A percentile compares a stretch with the other conserved stretches of the same genome.
Evolutionary conservation across 805 yeast genomes (phyloP).

Genomic region (Ogataea kodamae): DNA sequence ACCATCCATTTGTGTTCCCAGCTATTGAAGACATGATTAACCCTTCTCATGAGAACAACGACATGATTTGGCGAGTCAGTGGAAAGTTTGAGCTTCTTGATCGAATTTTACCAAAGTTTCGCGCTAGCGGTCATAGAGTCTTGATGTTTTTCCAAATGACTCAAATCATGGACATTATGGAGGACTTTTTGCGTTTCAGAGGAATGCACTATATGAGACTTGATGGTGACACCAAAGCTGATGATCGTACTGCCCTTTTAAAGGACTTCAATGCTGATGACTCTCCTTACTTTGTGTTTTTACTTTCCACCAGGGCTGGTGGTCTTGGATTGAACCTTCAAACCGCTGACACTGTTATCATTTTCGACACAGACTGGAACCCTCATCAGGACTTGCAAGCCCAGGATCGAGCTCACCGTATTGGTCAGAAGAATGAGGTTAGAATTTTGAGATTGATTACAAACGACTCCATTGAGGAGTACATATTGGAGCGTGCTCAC

Average conservation of each 20-base stretch:
- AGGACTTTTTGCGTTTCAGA: slow-evolving; percentile 67
- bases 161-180: slow-evolving; percentile 87
- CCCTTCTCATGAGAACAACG: slow-evolving; percentile 59
- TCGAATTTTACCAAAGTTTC: slow-evolving; percentile 70
- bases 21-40: slow-evolving; percentile 72
- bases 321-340: slow-evolving; percentile 83
- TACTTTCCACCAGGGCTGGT: slow-evolving; percentile 84
- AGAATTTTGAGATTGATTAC: slow-evolving; percentile 77
- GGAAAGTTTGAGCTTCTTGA: slow-evolving; percentile 82
- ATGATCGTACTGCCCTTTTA: slow-evolving; percentile 73
- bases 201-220: slow-evolving; percentile 69
- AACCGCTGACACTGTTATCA: slow-evolving; percentile 83
- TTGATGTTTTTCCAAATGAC: slow-evolving; percentile 87
- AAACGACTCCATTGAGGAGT: slow-evolving; percentile 80
- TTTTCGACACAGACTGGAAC: slow-evolving; percentile 87
- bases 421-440: slow-evolving; percentile 86
- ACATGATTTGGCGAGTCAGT: slow-evolving; percentile 68
- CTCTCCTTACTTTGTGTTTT: slow-evolving; percentile 75
- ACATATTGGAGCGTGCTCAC: slow-evolving; percentile 76
- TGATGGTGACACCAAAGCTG: slow-evolving; percentile 83
- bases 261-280: slow-evolving; percentile 70
- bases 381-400: slow-evolving; percentile 92
- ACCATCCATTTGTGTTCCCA: slow-evolving; percentile 84
- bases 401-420: slow-evolving; percentile 87
- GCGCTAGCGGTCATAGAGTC: slow-evolving; percentile 72